phyloP scores from a whole-genome alignment of 1,139 yeast species.

The Zygoascus meyerae region DNA sequence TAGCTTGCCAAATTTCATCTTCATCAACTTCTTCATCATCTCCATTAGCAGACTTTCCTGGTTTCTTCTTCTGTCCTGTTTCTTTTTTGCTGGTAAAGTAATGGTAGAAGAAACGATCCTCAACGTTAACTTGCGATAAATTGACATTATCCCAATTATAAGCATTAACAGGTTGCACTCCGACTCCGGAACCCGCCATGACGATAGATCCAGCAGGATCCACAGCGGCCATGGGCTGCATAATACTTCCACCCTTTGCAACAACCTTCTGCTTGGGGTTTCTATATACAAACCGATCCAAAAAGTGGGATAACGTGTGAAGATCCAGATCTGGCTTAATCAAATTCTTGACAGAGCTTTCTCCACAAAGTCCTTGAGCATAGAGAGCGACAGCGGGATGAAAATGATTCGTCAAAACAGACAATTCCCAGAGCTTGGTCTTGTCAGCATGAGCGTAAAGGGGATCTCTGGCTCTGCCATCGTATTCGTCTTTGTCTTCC shows the following conservation, averaged over 20 bases:
- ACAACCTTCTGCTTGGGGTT: constrained; percentile 78
- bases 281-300: constrained; percentile 92
- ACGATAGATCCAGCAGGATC: constrained; percentile 73
- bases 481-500: constrained; percentile 48
- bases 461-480: constrained; percentile 89
- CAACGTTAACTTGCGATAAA: constrained; percentile 67
- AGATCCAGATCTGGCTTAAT: constrained; percentile 82
- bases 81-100: constrained; percentile 65
- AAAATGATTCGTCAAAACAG: constrained; percentile 68
- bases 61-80: constrained; percentile 34
- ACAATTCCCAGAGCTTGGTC: constrained; percentile 82
- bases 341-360: constrained; percentile 63
- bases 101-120: constrained; percentile 84
- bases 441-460: constrained; percentile 73
- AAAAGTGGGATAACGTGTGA: constrained; percentile 80
- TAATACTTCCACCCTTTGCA: constrained; percentile 77
- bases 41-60: constrained; percentile 17
- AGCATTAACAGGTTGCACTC: constrained; percentile 65
- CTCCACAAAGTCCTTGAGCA: constrained; percentile 80
- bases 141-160: constrained; percentile 74
- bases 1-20: constrained; percentile 83
- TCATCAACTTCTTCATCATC: constrained; percentile 46
- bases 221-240: constrained; percentile 96
- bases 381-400: constrained; percentile 89
- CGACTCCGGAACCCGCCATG: constrained; percentile 39